Conservation (phyloP, 169 alveolate species). For the Plasmodium yoelii region DNA sequence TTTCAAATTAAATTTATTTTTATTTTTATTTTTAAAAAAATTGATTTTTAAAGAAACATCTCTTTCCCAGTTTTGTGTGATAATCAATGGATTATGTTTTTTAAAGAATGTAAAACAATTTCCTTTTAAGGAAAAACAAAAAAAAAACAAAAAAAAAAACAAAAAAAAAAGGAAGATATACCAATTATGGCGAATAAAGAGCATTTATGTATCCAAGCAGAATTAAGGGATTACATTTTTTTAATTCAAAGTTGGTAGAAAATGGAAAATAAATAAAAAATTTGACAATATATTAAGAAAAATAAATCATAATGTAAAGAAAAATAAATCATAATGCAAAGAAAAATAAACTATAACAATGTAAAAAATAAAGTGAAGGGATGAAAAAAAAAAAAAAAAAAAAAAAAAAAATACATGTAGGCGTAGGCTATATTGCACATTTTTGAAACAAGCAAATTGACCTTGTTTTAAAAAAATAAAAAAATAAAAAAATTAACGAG, state of each 20-base stretch:
- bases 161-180: background rate
- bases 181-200: background rate
- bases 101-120: background rate
- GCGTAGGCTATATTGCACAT: background rate
- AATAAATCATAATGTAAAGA: background rate
- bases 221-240: too few relatives aligned
- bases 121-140: background rate
- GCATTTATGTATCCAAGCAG: background rate
- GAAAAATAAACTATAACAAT: background rate
- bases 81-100: background rate
- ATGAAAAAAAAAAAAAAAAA: background rate
- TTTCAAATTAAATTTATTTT: background rate
- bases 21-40: background rate
- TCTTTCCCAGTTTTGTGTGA: too few relatives aligned
- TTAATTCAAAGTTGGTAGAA: too few relatives aligned
- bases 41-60: background rate
- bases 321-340: too few relatives aligned
- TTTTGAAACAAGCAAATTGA: background rate
- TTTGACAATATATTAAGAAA: too few relatives aligned
- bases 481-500: too few relatives aligned
- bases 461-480: background rate
- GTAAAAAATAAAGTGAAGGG: background rate
- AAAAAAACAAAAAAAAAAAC: background rate
- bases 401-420: too few relatives aligned
- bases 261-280: too few relatives aligned